Conservation (phyloP, 2,329 filamentous ascomycete genomes). For the Aspergillus latus region DNA sequence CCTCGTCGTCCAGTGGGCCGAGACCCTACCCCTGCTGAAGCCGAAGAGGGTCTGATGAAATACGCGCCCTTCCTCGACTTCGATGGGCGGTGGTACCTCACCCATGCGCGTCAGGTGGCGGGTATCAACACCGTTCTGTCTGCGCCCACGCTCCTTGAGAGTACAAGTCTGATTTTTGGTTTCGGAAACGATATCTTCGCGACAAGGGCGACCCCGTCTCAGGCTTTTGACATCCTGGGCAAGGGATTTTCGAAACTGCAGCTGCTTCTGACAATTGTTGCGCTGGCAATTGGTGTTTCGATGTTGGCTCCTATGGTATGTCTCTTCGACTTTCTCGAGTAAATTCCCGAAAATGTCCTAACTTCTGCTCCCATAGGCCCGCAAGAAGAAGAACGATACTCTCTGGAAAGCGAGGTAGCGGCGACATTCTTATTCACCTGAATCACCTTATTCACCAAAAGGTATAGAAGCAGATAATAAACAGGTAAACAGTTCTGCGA, state of each 20-base stretch:
- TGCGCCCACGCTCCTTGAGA: slow-evolving; percentile 79
- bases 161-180: slow-evolving; percentile 84
- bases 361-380: slow-evolving; percentile 2
- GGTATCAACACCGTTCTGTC: slow-evolving; percentile 73
- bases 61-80: slow-evolving; percentile 79
- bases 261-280: slow-evolving; percentile 78
- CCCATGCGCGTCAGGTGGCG: slow-evolving; percentile 77
- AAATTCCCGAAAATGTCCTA: background rate
- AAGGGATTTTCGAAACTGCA: slow-evolving; percentile 92
- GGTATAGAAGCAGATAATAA: background rate
- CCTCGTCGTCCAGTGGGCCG: slow-evolving; percentile 84
- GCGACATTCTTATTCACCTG: background rate
- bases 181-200: slow-evolving; percentile 85
- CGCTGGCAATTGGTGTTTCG: slow-evolving; percentile 72
- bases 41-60: slow-evolving; percentile 75
- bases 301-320: slow-evolving; percentile 83
- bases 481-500: background rate
- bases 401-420: slow-evolving; percentile 9
- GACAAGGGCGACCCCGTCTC: slow-evolving; percentile 80
- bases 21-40: slow-evolving; percentile 75
- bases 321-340: background rate
- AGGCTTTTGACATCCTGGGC: slow-evolving; percentile 86
- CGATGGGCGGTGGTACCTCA: slow-evolving; percentile 76
- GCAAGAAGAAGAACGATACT: slow-evolving; percentile 11
- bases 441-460: background rate